Evolutionary conservation across 2,329 filamentous ascomycete genomes (phyloP).

Genomic region (Pseudocercospora pini-densiflorae): DNA sequence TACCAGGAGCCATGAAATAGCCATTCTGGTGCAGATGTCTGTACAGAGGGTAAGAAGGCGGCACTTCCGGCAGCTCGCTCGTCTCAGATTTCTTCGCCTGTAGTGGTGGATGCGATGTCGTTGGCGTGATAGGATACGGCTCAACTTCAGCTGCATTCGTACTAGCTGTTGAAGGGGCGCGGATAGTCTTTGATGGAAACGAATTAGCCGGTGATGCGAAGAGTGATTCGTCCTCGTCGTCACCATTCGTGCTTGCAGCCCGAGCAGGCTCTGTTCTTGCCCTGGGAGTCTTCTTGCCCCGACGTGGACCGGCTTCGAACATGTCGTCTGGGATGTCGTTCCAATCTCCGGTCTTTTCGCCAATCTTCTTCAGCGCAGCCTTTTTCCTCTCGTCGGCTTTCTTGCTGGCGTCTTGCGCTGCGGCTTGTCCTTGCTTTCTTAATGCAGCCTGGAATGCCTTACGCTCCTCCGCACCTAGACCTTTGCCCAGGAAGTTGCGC

Average conservation of each 20-base stretch:
- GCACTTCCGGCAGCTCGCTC: conserved; percentile 39
- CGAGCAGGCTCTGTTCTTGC: conserved; percentile 20
- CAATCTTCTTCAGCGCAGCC: conserved; percentile 54
- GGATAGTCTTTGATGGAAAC: conserved; percentile 20
- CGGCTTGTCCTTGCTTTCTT: conserved; percentile 59
- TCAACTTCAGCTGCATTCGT: conserved; percentile 18
- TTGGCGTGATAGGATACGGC: conserved; percentile 50
- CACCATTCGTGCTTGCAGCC: conserved; percentile 17
- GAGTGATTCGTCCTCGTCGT: conserved; percentile 35
- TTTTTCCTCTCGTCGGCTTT: conserved; percentile 57
- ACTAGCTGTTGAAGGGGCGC: conserved; percentile 23
- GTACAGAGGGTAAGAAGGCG: conserved; percentile 74
- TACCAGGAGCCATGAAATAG: conserved; percentile 87
- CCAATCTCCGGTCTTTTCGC: conserved; percentile 37
- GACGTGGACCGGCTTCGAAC: conserved; percentile 29
- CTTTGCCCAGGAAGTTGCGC: conserved; percentile 57
- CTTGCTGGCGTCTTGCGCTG: conserved; percentile 51
- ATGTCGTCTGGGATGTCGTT: conserved; percentile 44
- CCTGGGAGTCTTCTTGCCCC: conserved; percentile 23
- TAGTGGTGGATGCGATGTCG: conserved; percentile 55
- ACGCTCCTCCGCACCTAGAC: conserved; percentile 61
- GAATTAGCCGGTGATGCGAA: conserved; percentile 34
- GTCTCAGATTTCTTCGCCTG: conserved; percentile 13
- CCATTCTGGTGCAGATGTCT: conserved; percentile 76
- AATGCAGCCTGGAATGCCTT: conserved; percentile 64